Base-by-base conservation (phyloP, 768 basidiomycete species). In the Suillus cothurnatus region DNA sequence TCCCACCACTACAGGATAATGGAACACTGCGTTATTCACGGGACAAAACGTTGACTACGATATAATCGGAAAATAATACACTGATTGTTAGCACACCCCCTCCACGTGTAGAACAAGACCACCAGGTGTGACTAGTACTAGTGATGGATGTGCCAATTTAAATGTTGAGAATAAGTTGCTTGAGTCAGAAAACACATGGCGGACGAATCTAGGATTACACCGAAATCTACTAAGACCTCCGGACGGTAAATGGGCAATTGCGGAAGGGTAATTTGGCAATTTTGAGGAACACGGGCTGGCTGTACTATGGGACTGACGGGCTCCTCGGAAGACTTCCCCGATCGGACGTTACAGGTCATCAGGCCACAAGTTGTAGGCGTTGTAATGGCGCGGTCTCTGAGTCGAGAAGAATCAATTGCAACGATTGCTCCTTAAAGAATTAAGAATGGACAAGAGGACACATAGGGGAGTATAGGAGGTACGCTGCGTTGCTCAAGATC, bases 401-500 rank as follows among this genome's bases (percentile, higher is more conserved):
- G 36, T 28, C 57, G 19, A 58, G 38, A 38, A 57, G 56, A 41
- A n/a, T 41, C 58, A 3, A 57, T 38, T 8, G 7, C 23, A 38
- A 26, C 17, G 17, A 58, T 21, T 38, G 7, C 36, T 58, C 36
- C 23, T 38, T 58, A 14, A 39, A 39, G 19, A 32, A 32, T 55
- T 32, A 32, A 55, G 53, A 28, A 32, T 55, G 53, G 12, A 55
- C 52, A 21, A 53, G 31, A 53, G 12, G 52, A 53, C 31, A 32
- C 31, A 55, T 55, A 55, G 53, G 52, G 19, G 36, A 17, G 21
- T n/a, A 36, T 57, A 57, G 56, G 56, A 58, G 56, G 56, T 3
- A 58, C 4, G 23, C 8, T 28, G 17, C 26, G n/a, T 17, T 31
- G 26, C 38, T 38, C 15, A 19, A 39, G 58, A 61, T 63, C 47